These are phyloP conservation scores for Dothideomycetidae sp. DNA, from an alignment of 2,329 filamentous ascomycete species.

Conservation along the genomic window DNA sequence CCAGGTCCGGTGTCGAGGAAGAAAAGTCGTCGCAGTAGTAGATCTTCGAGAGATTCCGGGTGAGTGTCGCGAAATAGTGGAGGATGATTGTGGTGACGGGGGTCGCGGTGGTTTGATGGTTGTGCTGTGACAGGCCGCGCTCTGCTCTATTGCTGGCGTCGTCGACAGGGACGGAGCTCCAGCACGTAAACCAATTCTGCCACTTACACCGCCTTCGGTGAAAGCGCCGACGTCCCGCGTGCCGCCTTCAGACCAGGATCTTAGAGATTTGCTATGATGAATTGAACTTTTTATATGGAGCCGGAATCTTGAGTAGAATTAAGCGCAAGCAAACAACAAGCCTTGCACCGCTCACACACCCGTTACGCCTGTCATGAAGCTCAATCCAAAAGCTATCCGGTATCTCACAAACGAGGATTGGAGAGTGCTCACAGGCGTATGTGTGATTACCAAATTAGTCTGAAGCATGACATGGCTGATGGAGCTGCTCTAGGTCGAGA, in stretches of 20 bases:
- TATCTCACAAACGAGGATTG: constrained; percentile 89
- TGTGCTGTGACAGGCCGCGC: background rate
- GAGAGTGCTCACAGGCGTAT: constrained; percentile 81
- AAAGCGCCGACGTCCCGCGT: constrained; percentile 1
- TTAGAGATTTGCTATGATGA: no score
- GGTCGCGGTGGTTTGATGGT: constrained; percentile 13
- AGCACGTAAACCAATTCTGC: constrained; percentile 7
- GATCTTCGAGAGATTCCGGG: no score
- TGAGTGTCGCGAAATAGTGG: constrained; percentile 7
- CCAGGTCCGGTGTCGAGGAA: no score
- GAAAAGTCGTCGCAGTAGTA: no score
- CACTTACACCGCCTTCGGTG: constrained; percentile 11
- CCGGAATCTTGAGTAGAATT: background rate
- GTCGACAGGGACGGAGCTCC: background rate
- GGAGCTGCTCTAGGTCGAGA: constrained; percentile 55
- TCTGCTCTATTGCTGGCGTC: no score
- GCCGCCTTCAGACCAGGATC: background rate
- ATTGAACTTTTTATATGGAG: background rate
- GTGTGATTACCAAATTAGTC: constrained; percentile 19
- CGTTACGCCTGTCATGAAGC: constrained; percentile 58
- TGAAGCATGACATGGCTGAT: constrained; percentile 9
- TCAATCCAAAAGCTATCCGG: constrained; percentile 85
- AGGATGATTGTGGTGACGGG: no score
- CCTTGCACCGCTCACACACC: no score
- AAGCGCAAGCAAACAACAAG: no score